Percentiles rank a stretch among this genome's conserved stretches.
phyloP scores from a whole-genome alignment of 352 stramenopile species.

The Phytophthora boehmeriae region DNA sequence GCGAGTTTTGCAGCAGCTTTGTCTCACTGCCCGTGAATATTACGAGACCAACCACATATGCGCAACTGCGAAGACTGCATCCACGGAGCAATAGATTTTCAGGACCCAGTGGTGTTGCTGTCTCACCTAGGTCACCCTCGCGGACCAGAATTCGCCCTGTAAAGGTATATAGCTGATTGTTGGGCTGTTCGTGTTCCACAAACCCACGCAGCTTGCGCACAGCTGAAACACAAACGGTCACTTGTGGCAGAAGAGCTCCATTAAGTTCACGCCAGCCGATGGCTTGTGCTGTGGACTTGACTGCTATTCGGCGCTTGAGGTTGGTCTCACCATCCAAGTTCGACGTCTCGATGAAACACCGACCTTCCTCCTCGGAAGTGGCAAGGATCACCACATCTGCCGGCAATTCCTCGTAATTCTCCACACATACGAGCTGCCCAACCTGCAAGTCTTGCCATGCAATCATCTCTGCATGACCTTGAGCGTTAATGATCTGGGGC shows the following conservation, averaged over 20 bases:
- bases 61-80: conserved; percentile 93
- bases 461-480: conserved; percentile 47
- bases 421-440: conserved; percentile 76
- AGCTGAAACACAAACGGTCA: conserved; percentile 31
- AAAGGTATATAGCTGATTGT: conserved; percentile 83
- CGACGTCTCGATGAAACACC: conserved; percentile 87
- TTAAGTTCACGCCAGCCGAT: conserved; percentile 40
- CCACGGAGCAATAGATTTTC: conserved; percentile 94
- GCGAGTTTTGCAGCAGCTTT: conserved; percentile 85
- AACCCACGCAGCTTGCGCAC: conserved; percentile 39
- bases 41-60: conserved; percentile 93
- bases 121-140: conserved; percentile 23
- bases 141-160: conserved; percentile 57
- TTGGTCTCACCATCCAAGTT: conserved; percentile 92
- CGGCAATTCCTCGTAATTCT: conserved; percentile 86
- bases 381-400: conserved; percentile 90
- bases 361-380: conserved; percentile 67
- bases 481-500: conserved; percentile 48
- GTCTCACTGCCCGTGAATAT: conserved; percentile 93
- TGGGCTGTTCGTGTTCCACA: conserved; percentile 79
- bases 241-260: conserved; percentile 36
- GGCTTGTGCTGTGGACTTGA: conserved; percentile 46
- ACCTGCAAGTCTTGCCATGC: conserved; percentile 81
- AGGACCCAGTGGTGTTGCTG: conserved; percentile 39
- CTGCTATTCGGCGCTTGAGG: conserved; percentile 73